Percentiles rank a stretch among this genome's conserved stretches.
These are phyloP conservation scores for Metschnikowia lochheadii DNA, from an alignment of 805 yeast genomes.

Conservation along the genomic window DNA sequence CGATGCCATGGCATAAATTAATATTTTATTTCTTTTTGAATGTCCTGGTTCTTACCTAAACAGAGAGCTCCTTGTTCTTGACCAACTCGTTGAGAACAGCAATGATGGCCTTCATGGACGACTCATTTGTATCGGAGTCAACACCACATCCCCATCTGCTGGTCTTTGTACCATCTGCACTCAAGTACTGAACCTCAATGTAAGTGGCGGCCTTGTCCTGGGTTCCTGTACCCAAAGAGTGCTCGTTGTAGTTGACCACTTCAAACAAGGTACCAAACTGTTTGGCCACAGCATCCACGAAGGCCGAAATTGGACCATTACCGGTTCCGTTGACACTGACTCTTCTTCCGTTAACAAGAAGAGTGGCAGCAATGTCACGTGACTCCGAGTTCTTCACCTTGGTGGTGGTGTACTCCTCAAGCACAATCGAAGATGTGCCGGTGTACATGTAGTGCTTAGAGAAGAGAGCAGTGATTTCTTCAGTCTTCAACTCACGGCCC, in stretches of 20 bases:
- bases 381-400: slow-evolving; percentile 19
- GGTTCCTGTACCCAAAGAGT: slow-evolving; percentile 68
- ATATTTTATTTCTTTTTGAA: too few species aligned
- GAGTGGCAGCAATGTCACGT: slow-evolving; percentile 22
- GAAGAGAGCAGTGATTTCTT: slow-evolving; percentile 59
- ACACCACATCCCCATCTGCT: slow-evolving; percentile 44
- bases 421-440: slow-evolving; percentile 15
- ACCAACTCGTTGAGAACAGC: slow-evolving; percentile 23
- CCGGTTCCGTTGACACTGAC: slow-evolving; percentile 54
- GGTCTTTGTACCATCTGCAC: slow-evolving; percentile 32
- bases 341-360: slow-evolving; percentile 18
- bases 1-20: too few species aligned
- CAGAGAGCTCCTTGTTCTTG: slow-evolving; percentile 26
- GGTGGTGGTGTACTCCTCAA: slow-evolving; percentile 24
- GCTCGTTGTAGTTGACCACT: slow-evolving; percentile 67
- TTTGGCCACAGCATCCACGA: slow-evolving; percentile 58
- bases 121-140: slow-evolving; percentile 41
- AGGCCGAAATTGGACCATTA: slow-evolving; percentile 77
- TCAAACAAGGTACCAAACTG: slow-evolving; percentile 52
- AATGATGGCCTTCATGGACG: slow-evolving; percentile 32
- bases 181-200: slow-evolving; percentile 46
- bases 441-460: slow-evolving; percentile 47
- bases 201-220: slow-evolving; percentile 72
- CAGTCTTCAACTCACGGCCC: slow-evolving; percentile 67
- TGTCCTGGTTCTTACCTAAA: slow-evolving; percentile 11